phyloP scores from a whole-genome alignment of 768 basidiomycete genomes.

The Russula earlei region DNA sequence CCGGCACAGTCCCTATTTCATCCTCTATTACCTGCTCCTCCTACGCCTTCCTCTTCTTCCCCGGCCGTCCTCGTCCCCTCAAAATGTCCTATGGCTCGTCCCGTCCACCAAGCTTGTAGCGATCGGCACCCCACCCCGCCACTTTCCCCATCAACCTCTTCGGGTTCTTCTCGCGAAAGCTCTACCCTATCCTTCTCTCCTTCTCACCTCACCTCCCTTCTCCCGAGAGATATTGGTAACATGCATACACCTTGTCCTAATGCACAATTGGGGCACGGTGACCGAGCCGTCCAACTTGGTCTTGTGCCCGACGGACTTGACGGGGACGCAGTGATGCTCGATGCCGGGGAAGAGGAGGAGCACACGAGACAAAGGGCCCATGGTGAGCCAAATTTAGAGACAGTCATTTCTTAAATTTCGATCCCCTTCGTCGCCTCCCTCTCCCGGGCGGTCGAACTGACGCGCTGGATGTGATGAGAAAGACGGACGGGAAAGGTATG shows the following conservation, averaged over 20 bases:
- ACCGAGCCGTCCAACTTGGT: neutral
- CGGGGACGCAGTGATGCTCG: conserved; percentile 13
- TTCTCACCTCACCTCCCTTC: conserved; percentile 2
- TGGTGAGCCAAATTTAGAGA: conserved; percentile 7
- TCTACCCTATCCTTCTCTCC: conserved; percentile 7
- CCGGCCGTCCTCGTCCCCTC: neutral
- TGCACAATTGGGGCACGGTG: neutral
- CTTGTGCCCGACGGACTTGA: conserved; percentile 4
- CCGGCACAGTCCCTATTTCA: neutral
- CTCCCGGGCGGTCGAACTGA: no score
- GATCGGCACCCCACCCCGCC: conserved; percentile 12
- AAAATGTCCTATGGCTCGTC: conserved; percentile 13
- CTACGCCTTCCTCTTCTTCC: neutral
- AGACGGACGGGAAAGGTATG: no score
- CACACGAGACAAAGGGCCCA: neutral
- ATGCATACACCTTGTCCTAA: neutral
- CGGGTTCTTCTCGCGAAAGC: conserved; percentile 6
- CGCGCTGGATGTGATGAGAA: neutral
- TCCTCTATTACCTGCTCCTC: neutral
- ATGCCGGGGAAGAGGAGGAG: conserved; percentile 11
- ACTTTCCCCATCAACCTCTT: conserved; percentile 15
- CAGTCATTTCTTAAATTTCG: neutral
- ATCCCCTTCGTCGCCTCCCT: neutral
- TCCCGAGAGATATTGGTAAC: neutral
- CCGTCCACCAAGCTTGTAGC: neutral